A percentile compares a stretch with the other conserved stretches of the same genome.
These are phyloP conservation scores for Cocos nucifera DNA, from an alignment of 176 grass and related monocot genomes.

Conservation along the genomic window DNA sequence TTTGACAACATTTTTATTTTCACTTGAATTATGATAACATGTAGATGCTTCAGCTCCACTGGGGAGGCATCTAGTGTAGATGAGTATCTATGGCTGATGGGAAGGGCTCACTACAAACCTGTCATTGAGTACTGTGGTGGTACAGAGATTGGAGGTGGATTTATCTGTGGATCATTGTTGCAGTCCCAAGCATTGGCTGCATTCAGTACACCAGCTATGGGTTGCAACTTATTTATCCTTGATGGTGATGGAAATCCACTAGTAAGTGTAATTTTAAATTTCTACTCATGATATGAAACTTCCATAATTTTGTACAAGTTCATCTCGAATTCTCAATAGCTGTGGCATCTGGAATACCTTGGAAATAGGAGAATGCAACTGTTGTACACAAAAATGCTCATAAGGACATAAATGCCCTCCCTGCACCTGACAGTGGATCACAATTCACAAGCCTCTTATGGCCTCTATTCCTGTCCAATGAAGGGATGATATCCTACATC, in stretches of 20 bases:
- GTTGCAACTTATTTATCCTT: conserved; percentile 82
- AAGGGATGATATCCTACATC: too few species aligned
- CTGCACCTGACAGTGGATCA: too few species aligned
- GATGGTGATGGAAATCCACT: conserved; percentile 46
- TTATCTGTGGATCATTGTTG: conserved; percentile 70
- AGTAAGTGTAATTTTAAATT: conserved; percentile 40
- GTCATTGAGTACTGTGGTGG: conserved; percentile 94
- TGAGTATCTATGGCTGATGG: conserved; percentile 98
- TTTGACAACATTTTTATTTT: conserved; percentile 6
- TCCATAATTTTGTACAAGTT: too few species aligned
- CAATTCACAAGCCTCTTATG: too few species aligned
- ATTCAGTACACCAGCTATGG: conserved; percentile 90
- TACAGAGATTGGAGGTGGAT: conserved; percentile 87
- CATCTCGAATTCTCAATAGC: too few species aligned
- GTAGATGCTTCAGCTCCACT: conserved; percentile 88
- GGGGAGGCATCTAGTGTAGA: conserved; percentile 95
- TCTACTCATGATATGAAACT: neutral
- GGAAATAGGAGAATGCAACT: neutral
- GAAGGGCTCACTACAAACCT: conserved; percentile 92
- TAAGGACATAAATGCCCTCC: too few species aligned
- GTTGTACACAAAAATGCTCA: neutral
- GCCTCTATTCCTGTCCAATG: too few species aligned
- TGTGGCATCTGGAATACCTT: too few species aligned
- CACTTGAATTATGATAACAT: conserved; percentile 11
- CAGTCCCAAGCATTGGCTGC: conserved; percentile 86